Evolutionary conservation across 257 asterid species (phyloP).

Genomic region (Scutellaria minor): DNA sequence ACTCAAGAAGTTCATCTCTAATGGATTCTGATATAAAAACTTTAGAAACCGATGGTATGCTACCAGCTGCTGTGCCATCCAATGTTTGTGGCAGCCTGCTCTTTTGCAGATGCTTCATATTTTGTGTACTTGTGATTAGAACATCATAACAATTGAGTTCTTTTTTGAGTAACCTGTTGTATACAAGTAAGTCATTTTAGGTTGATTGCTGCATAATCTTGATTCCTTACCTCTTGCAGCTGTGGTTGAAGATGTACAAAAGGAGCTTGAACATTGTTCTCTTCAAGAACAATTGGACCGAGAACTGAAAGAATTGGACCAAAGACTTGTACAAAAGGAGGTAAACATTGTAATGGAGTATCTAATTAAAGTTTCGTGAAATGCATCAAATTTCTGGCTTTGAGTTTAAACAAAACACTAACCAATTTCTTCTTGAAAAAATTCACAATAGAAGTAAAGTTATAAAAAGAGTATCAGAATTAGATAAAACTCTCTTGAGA

Average conservation of each 20-base stretch:
- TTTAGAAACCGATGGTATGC: slow-evolving; percentile 66
- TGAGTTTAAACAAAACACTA: background rate
- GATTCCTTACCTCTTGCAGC: slow-evolving; percentile 48
- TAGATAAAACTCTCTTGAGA: background rate
- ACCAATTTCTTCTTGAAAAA: background rate
- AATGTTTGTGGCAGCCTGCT: slow-evolving; percentile 19
- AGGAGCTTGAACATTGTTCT: slow-evolving; percentile 90
- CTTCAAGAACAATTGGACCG: slow-evolving; percentile 83
- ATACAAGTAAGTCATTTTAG: background rate
- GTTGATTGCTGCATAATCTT: slow-evolving; percentile 17
- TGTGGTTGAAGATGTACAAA: slow-evolving; percentile 73
- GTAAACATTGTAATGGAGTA: slow-evolving; percentile 44
- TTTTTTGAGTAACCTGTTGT: slow-evolving; percentile 9
- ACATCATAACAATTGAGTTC: background rate
- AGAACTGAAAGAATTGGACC: slow-evolving; percentile 91
- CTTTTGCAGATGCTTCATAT: background rate
- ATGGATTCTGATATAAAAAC: slow-evolving; percentile 55
- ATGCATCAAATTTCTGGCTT: background rate
- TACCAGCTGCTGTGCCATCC: background rate
- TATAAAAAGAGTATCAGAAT: slow-evolving; percentile 14
- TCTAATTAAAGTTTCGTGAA: background rate
- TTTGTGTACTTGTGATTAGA: slow-evolving; percentile 13
- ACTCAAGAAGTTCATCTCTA: slow-evolving; percentile 45
- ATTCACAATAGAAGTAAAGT: background rate
- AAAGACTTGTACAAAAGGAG: slow-evolving; percentile 91